phyloP scores from a whole-genome alignment of 2,329 filamentous ascomycete species.

The Alternaria solani region DNA sequence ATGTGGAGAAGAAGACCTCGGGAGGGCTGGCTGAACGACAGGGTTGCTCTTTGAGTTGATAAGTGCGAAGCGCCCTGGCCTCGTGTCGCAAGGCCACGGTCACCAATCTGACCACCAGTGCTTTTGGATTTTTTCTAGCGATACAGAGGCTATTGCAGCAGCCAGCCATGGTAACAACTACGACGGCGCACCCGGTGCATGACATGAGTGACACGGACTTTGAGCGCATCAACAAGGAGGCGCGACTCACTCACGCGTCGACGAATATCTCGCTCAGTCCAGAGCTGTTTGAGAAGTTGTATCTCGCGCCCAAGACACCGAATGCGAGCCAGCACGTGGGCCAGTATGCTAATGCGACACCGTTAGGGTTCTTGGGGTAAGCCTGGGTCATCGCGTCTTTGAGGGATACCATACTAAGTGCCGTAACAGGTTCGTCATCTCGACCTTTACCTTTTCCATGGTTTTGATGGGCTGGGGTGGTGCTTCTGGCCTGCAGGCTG shows the following conservation, averaged over 20 bases:
- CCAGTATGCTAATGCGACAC: conserved; percentile 37
- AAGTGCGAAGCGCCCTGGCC: background rate
- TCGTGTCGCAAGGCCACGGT: background rate
- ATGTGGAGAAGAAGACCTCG: background rate
- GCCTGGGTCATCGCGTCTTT: background rate
- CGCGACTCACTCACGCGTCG: conserved; percentile 28
- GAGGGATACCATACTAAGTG: background rate
- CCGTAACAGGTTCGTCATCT: conserved; percentile 47
- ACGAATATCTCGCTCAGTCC: conserved; percentile 41
- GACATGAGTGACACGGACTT: conserved; percentile 14
- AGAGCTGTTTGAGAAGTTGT: conserved; percentile 42
- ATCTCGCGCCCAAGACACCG: conserved; percentile 36
- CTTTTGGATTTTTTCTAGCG: too few relatives aligned
- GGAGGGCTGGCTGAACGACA: background rate
- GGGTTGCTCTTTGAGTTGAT: background rate
- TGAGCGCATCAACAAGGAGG: conserved; percentile 31
- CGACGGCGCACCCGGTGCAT: background rate
- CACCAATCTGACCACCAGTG: too few relatives aligned
- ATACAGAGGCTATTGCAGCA: background rate
- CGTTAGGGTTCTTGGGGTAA: conserved; percentile 43
- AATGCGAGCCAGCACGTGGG: conserved; percentile 27
- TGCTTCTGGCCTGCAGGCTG: conserved; percentile 46
- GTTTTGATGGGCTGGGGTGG: conserved; percentile 53
- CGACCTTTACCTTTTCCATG: conserved; percentile 53
- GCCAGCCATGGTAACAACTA: conserved; percentile 11